Conservation (phyloP, 2,329 filamentous ascomycete genomes). For the Dactylella cylindrospora region DNA sequence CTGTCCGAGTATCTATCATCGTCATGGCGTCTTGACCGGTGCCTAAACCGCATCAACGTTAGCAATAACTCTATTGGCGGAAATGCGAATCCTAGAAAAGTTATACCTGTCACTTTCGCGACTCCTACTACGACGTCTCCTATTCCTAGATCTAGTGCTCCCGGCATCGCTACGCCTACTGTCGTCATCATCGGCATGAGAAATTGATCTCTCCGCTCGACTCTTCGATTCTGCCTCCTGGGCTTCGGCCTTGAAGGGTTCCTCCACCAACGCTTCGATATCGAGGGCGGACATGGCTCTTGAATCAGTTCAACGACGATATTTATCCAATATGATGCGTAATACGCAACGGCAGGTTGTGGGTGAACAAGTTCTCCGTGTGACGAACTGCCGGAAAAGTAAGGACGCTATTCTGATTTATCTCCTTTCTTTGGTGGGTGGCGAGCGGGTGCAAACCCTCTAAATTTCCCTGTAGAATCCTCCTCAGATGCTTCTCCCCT, state of each 20-base stretch:
- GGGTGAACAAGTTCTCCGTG: conserved; percentile 19
- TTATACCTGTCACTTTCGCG: conserved; percentile 42
- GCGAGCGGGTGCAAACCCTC: conserved; percentile 32
- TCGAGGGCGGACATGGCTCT: conserved; percentile 33
- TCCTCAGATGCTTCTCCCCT: background rate
- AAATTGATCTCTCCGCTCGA: conserved; percentile 28
- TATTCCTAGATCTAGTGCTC: conserved; percentile 33
- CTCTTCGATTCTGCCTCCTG: conserved; percentile 39
- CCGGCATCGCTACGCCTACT: conserved; percentile 39
- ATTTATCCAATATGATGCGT: background rate
- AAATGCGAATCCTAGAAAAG: background rate
- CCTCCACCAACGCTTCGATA: conserved; percentile 41
- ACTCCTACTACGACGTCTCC: conserved; percentile 34
- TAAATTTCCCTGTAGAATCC: conserved; percentile 7
- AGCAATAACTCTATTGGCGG: no score
- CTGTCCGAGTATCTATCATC: conserved; percentile 58
- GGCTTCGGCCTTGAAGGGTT: conserved; percentile 33
- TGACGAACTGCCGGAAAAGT: conserved; percentile 43
- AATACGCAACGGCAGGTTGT: conserved; percentile 3
- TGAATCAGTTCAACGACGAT: conserved; percentile 12
- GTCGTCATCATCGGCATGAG: conserved; percentile 33
- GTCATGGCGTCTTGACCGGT: conserved; percentile 43
- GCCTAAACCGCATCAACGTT: conserved; percentile 20
- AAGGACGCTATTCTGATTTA: conserved; percentile 17
- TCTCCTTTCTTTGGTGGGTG: background rate